Base-by-base conservation (phyloP, 1,284 basidiomycete genomes). In the Erythrobasidium hasegawianum region DNA sequence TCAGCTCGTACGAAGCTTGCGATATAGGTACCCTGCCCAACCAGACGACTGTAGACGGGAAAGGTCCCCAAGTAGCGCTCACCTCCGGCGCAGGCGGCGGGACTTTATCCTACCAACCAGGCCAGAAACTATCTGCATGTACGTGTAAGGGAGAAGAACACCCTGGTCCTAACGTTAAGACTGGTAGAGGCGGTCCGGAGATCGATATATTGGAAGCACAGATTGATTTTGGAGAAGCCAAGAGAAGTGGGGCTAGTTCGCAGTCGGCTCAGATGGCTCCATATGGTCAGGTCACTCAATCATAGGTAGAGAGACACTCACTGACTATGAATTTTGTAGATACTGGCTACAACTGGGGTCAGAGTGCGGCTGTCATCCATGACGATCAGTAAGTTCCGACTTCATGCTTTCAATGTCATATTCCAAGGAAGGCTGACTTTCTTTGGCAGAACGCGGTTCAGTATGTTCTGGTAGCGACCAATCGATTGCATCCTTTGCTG, bases 181-280 rank as follows among this genome's bases (percentile, higher is more conserved):
- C 77, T 24, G 86, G 85, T 8, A 80, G 86, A 26, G 78, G 81
- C 26, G 83, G 81, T 0, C 85, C 86, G 11, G 86, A 87, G 74
- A 85, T 87, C 70, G 86, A 87, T 74, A 77, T 86, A 65, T 77
- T 87, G 71, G 86, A 87, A 75, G 83, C 83, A 0, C 83, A 85
- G 75, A 76, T 81, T 56, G 77, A 81, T 66, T 69, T 74, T 40
- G 26, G 24, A 16, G 43, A 39, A 14, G 70, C 61, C 20, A 64
- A 60, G 0, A 75, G 76, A 58, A 71, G 76, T 39, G 86, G 86
- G 54, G 78, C 86, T 71, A 87, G 86, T 1, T 91, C 89, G 1
- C 90, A 92, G 77, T 88, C 86, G 68, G 82, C 82, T 71, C 90
- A 93, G 77, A 78, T 82, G 52, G 89, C 89, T n/a, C 77, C 77